These are phyloP conservation scores for Glomus cerebriforme DNA, from an alignment of 192 early-diverging fungal species.

Conservation along the genomic window DNA sequence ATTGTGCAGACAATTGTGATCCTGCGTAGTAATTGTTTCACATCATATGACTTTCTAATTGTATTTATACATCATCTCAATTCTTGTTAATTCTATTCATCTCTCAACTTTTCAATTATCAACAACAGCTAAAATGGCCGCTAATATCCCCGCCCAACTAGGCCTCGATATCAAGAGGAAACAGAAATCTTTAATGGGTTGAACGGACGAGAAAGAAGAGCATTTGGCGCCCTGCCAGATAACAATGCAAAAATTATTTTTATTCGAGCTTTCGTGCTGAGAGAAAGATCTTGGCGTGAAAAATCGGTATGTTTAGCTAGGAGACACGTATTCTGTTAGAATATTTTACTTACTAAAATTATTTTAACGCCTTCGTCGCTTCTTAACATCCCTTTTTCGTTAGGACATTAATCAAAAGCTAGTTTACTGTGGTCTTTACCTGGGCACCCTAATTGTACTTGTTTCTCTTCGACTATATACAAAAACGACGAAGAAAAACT, in stretches of 20 bases:
- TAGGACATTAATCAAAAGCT: slow-evolving; percentile 2
- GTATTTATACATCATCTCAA: not conserved
- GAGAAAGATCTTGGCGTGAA: not conserved
- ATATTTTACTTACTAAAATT: slow-evolving; percentile 29
- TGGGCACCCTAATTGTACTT: not conserved
- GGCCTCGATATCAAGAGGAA: not conserved
- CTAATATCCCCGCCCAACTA: not conserved
- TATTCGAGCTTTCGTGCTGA: not conserved
- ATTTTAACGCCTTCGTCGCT: slow-evolving; percentile 2
- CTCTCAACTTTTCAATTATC: not conserved
- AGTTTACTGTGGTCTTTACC: not conserved
- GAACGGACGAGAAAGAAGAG: not conserved
- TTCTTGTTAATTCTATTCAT: not conserved
- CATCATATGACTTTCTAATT: slow-evolving; percentile 1
- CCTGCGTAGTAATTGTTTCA: not conserved
- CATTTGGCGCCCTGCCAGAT: not conserved
- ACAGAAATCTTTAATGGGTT: slow-evolving; percentile 15
- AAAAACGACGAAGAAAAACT: not conserved
- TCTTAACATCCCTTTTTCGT: slow-evolving; percentile 12
- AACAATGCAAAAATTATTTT: not conserved
- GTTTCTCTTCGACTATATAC: not conserved
- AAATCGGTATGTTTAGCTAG: slow-evolving; percentile 30
- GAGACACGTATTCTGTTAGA: not conserved
- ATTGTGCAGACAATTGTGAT: slow-evolving; percentile 16
- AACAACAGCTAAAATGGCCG: slow-evolving; percentile 1